Evolutionary conservation across 345 rosid genomes (phyloP).

Genomic region (Eucalyptus polybractea): DNA sequence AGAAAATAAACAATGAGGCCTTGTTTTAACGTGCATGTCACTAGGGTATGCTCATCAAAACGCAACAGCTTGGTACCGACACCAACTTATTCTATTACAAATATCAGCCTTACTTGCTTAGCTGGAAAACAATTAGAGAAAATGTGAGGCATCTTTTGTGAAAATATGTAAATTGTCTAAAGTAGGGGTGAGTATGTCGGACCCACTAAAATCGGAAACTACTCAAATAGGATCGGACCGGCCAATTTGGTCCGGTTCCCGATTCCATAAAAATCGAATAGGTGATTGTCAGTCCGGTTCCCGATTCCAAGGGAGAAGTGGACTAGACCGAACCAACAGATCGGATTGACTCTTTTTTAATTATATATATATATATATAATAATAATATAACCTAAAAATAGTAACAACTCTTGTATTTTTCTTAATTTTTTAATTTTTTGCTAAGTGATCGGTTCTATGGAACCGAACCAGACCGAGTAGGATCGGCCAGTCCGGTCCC

Average conservation of each 20-base stretch:
- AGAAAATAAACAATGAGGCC: background rate
- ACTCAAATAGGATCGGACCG: rapidly evolving
- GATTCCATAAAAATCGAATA: too few species aligned
- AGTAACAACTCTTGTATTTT: too few species aligned
- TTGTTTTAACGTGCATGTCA: background rate
- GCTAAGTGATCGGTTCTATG: rapidly evolving
- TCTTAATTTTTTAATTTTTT: too few species aligned
- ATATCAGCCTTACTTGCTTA: background rate
- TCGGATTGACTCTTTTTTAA: too few species aligned
- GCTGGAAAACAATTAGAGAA: background rate
- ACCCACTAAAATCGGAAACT: rapidly evolving
- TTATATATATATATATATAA: too few species aligned
- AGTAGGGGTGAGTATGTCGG: too few species aligned
- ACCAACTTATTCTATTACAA: background rate
- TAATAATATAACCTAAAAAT: too few species aligned
- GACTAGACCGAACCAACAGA: rapidly evolving
- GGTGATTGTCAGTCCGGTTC: too few species aligned
- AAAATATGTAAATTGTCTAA: background rate
- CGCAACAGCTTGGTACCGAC: background rate
- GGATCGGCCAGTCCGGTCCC: rapidly evolving
- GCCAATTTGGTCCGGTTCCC: rapidly evolving
- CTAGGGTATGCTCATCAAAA: background rate
- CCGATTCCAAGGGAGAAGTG: rapidly evolving
- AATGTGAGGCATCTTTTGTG: background rate
- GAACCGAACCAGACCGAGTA: rapidly evolving